These are phyloP conservation scores for Epichloe hybrida DNA, from an alignment of 2,329 filamentous ascomycete species.

Conservation along the genomic window DNA sequence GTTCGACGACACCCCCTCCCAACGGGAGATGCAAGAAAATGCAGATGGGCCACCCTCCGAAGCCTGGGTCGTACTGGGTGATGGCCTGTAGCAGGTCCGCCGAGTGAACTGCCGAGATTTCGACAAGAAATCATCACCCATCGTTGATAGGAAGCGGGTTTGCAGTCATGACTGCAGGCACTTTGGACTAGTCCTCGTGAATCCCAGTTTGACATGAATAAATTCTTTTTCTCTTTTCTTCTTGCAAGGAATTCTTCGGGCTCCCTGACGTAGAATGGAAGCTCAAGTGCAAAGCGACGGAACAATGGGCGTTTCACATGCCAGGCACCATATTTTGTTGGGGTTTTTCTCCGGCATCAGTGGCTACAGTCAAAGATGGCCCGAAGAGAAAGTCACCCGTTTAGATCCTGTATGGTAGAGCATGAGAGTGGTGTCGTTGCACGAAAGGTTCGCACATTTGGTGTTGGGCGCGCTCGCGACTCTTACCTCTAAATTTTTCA, in stretches of 20 bases:
- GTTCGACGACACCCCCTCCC: slow-evolving; percentile 17
- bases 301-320: no score
- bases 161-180: neutral
- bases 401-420: no score
- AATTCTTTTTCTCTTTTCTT: no score
- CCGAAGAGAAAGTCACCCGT: no score
- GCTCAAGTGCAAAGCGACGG: no score
- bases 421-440: neutral
- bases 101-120: slow-evolving; percentile 15
- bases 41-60: slow-evolving; percentile 17
- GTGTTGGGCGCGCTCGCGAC: neutral
- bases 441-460: neutral
- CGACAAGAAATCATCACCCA: slow-evolving; percentile 5
- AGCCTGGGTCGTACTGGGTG: slow-evolving; percentile 30
- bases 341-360: no score
- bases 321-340: no score
- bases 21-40: slow-evolving; percentile 18
- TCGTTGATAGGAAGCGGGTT: neutral
- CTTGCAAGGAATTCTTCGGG: no score
- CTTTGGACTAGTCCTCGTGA: no score
- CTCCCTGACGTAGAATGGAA: no score
- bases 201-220: no score
- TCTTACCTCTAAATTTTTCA: neutral
- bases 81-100: slow-evolving; percentile 34
- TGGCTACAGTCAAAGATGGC: no score